Percentiles rank a stretch among this genome's conserved stretches.
Evolutionary conservation across 257 asterid genomes (phyloP).

Genomic region (Solanum pimpinellifolium): DNA sequence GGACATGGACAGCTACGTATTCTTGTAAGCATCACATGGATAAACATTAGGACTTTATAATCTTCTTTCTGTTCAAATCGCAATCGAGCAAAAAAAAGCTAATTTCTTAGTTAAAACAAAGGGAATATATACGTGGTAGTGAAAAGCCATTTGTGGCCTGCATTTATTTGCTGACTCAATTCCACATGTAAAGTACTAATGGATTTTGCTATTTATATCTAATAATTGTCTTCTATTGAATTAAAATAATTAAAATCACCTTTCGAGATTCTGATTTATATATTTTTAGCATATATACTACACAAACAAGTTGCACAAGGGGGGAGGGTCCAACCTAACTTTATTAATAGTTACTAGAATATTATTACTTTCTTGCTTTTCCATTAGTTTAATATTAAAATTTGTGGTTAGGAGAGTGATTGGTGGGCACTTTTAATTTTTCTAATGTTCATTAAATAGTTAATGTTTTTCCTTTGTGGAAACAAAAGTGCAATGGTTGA

Average conservation of each 20-base stretch:
- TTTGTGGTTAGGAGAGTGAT: background rate
- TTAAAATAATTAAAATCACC: background rate
- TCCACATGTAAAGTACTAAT: conserved; percentile 1
- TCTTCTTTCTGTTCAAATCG: too few relatives aligned
- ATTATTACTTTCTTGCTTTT: background rate
- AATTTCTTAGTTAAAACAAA: background rate
- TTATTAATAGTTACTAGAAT: background rate
- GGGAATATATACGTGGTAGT: background rate
- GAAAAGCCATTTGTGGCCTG: conserved; percentile 19
- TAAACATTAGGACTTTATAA: background rate
- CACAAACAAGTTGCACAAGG: background rate
- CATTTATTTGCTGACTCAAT: conserved; percentile 30
- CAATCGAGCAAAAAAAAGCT: too few relatives aligned
- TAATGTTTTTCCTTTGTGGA: background rate
- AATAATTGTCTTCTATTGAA: background rate
- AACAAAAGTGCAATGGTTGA: background rate
- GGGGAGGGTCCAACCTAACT: background rate
- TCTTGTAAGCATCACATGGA: background rate
- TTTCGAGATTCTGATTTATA: background rate
- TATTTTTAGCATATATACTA: background rate
- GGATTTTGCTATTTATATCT: background rate
- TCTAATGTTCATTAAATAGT: background rate
- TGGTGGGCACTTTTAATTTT: background rate
- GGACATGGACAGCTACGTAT: background rate
- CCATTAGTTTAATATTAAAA: background rate